These are phyloP conservation scores for Pleurotus giganteus DNA, from an alignment of 768 basidiomycete species.

Conservation along the genomic window DNA sequence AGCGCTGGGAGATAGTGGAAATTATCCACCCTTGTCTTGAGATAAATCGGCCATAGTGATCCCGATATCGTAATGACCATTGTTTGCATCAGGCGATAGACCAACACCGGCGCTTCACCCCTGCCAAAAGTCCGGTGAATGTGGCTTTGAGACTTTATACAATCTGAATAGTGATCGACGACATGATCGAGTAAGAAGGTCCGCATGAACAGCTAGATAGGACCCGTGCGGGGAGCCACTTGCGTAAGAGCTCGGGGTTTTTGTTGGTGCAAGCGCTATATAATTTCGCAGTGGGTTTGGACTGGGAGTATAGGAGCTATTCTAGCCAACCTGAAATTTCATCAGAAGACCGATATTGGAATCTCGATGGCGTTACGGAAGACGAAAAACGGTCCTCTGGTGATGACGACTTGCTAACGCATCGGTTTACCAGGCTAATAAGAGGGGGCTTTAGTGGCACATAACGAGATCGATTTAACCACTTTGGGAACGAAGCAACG, in stretches of 20 bases:
- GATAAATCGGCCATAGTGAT: neutral
- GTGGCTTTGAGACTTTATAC: neutral
- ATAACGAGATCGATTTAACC: slow-evolving; percentile 1
- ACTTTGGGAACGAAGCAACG: slow-evolving; percentile 1
- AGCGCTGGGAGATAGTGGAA: neutral
- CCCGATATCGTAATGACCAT: neutral
- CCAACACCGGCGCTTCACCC: neutral
- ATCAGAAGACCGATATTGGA: too few species aligned
- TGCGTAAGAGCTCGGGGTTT: too few species aligned
- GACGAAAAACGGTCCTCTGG: too few species aligned
- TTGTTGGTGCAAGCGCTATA: neutral
- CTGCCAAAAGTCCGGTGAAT: neutral
- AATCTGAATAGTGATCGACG: neutral
- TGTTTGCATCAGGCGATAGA: neutral
- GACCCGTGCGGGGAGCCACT: neutral
- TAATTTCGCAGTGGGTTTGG: neutral
- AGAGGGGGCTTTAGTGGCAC: neutral
- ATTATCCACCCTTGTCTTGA: neutral
- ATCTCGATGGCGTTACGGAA: too few species aligned
- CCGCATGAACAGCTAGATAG: neutral
- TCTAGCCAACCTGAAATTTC: too few species aligned
- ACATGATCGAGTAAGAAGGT: neutral
- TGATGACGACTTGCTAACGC: neutral
- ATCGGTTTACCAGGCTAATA: neutral
- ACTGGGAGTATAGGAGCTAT: too few species aligned